Conservation (phyloP, 495 filamentous ascomycete species). For the Cairneyella variabilis region DNA sequence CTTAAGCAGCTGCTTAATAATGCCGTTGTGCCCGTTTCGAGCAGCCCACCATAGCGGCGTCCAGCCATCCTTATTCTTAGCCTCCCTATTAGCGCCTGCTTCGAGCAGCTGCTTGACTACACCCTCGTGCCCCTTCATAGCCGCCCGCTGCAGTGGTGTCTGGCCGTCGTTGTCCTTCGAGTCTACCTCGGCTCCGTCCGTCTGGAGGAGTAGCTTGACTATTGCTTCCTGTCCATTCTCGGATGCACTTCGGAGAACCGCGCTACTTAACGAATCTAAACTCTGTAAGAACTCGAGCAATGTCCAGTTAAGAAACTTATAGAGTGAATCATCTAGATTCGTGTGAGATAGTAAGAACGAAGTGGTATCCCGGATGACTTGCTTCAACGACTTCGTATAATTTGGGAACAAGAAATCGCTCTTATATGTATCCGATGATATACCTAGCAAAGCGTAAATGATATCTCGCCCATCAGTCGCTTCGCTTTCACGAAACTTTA, state of each 20-base stretch:
- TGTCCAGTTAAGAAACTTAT: not conserved
- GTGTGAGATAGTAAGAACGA: constrained; percentile 2
- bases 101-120: too few species aligned
- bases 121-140: too few species aligned
- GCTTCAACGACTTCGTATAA: constrained; percentile 17
- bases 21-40: too few species aligned
- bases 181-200: not conserved
- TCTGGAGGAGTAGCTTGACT: not conserved
- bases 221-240: not conserved
- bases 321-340: not conserved
- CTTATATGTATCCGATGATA: constrained; percentile 22
- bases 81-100: too few species aligned
- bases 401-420: constrained; percentile 15
- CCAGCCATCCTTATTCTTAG: too few species aligned
- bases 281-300: not conserved
- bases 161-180: not conserved
- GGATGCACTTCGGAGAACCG: constrained; percentile 2
- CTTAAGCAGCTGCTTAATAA: too few species aligned
- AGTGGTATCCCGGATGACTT: constrained; percentile 16
- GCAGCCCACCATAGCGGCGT: too few species aligned
- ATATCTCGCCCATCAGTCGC: constrained; percentile 30
- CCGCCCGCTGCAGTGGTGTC: too few species aligned
- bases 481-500: constrained; percentile 28
- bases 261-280: constrained; percentile 3
- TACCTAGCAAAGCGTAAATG: too few species aligned